phyloP scores from a whole-genome alignment of 2,329 filamentous ascomycete genomes.

The Mycosphaerella arachidis region DNA sequence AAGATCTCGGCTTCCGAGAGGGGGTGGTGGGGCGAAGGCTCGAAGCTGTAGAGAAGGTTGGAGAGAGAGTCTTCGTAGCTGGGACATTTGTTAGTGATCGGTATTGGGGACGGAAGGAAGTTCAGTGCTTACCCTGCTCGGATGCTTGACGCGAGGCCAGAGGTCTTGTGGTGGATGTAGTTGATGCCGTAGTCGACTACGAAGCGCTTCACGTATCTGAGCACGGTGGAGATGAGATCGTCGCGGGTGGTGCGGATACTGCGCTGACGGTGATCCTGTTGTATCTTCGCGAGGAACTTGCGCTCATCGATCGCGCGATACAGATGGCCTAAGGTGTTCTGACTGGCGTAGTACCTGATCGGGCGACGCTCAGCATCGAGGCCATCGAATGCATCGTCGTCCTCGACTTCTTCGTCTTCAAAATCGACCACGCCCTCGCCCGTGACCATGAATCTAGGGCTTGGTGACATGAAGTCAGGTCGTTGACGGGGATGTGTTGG shows the following conservation, averaged over 20 bases:
- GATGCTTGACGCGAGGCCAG: slow-evolving; percentile 37
- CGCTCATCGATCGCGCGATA: slow-evolving; percentile 71
- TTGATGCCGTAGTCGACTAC: slow-evolving; percentile 21
- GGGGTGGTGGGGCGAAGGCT: slow-evolving; percentile 37
- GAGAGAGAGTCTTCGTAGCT: slow-evolving; percentile 53
- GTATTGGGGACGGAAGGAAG: neutral
- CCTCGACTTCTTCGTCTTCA: slow-evolving; percentile 43
- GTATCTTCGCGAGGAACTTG: slow-evolving; percentile 55
- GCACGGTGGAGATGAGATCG: slow-evolving; percentile 33
- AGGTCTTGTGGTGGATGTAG: slow-evolving; percentile 37
- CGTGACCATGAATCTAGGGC: slow-evolving; percentile 42
- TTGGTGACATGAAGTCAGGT: slow-evolving; percentile 53
- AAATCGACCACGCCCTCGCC: slow-evolving; percentile 47
- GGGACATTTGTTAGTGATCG: neutral
- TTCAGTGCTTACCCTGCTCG: slow-evolving; percentile 41
- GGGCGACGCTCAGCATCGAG: slow-evolving; percentile 27
- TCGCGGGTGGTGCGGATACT: slow-evolving; percentile 9
- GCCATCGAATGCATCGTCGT: slow-evolving; percentile 40
- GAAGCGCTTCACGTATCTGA: slow-evolving; percentile 38
- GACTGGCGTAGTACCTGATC: slow-evolving; percentile 60
- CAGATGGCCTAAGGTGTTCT: slow-evolving; percentile 64
- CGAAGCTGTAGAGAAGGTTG: slow-evolving; percentile 45
- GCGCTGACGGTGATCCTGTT: slow-evolving; percentile 18
- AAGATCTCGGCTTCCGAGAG: slow-evolving; percentile 54
- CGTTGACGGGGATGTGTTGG: slow-evolving; percentile 38